Base-by-base conservation (phyloP, 306 rosid genomes). In the Quercus suber region DNA sequence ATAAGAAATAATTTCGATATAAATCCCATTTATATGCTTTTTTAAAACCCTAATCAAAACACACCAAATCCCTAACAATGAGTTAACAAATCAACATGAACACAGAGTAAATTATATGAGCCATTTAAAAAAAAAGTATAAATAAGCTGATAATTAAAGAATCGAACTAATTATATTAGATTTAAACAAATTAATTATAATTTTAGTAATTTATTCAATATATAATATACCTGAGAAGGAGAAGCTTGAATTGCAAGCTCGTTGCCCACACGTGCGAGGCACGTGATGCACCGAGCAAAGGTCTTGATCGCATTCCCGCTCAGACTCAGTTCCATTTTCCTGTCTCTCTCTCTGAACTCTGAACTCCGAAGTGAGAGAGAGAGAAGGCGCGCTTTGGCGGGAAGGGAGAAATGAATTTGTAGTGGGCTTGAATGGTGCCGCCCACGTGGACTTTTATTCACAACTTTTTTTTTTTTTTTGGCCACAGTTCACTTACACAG, bases 261-360 rank as follows among this genome's bases (percentile, higher is more conserved):
- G 10, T 37, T 37, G 3, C 43, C 43, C 0, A 37, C 43, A 7
- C 43, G 43, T 37, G 43, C 0, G 43, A 37, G 43, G 43, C 43
- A 37, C 43, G 3, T 37, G 43, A 37, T 37, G 43, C 43, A 37
- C 10, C 43, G 43, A 37, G 43, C 43, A 37, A 92, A 89, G 83
- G 92, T 89, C 86, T 89, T 92, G 18, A 92, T 89, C 73, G 95
- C 88, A 78, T 91, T 92, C 27, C 91, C 97, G 80, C 95, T 89
- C 52, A 92, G 68, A 28, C 85, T 77, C 10, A 89, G 81, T 83
- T 95, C 99, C 99, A 91, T 94, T 77, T 15, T 60, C 28, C n/a
- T n/a, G 1, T 51, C 0, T 27, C 2, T 27, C 1, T 19, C 30
- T 7, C 10, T 4, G n/a, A n/a, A n/a, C n/a, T n/a, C n/a, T 6